phyloP scores from a whole-genome alignment of 352 stramenopile species.

The Thalassiosira oceanica region DNA sequence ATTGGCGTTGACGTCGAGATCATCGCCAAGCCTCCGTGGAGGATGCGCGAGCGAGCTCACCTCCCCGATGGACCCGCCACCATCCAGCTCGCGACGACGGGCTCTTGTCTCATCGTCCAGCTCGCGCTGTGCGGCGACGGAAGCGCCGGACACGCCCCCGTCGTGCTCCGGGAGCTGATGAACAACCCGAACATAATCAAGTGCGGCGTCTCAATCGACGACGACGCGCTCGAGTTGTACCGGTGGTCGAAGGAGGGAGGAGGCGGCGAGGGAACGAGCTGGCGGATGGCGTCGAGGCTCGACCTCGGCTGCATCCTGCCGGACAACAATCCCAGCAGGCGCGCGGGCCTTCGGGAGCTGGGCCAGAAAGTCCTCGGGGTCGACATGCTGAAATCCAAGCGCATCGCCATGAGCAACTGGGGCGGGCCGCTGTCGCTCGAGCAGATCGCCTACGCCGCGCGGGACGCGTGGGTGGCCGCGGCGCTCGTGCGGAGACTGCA shows the following conservation, averaged over 20 bases:
- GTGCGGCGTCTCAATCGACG: conserved; percentile 59
- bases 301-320: conserved; percentile 53
- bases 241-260: conserved; percentile 32
- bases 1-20: conserved; percentile 47
- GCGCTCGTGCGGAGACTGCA: conserved; percentile 49
- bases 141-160: conserved; percentile 26
- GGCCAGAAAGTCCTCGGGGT: conserved; percentile 33
- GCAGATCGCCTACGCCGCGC: conserved; percentile 43
- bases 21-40: conserved; percentile 41
- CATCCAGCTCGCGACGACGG: conserved; percentile 58
- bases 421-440: conserved; percentile 36
- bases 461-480: conserved; percentile 61
- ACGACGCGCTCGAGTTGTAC: conserved; percentile 65
- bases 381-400: conserved; percentile 53
- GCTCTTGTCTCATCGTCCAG: conserved; percentile 58
- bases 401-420: conserved; percentile 59
- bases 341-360: conserved; percentile 27
- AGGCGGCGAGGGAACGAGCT: conserved; percentile 1
- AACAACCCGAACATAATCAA: conserved; percentile 63
- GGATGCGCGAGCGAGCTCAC: conserved; percentile 19
- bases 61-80: conserved; percentile 55
- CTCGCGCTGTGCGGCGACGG: conserved; percentile 37
- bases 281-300: conserved; percentile 45
- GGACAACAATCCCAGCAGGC: conserved; percentile 9
- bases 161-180: conserved; percentile 41